A percentile compares a stretch with the other conserved stretches of the same genome.
phyloP scores from a whole-genome alignment of 352 stramenopile genomes.

The Phytophthora agathidicida region DNA sequence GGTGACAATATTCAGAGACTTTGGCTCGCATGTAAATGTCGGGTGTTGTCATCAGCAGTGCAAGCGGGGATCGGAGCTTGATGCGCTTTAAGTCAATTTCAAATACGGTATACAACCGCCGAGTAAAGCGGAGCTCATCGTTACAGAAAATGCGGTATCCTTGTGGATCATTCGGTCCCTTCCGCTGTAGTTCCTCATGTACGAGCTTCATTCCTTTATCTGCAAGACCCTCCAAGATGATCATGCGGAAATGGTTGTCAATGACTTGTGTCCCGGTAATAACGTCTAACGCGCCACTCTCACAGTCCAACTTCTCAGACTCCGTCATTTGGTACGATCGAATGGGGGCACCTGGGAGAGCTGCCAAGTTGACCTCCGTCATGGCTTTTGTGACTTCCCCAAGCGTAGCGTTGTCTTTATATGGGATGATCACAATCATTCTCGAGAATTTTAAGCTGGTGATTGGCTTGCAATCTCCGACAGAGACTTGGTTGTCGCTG shows the following conservation, averaged over 20 bases:
- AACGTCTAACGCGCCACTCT: conserved; percentile 74
- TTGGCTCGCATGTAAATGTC: conserved; percentile 93
- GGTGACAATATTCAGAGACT: conserved; percentile 82
- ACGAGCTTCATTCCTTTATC: conserved; percentile 58
- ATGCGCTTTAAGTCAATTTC: conserved; percentile 91
- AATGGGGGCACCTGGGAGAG: conserved; percentile 61
- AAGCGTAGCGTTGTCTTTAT: conserved; percentile 67
- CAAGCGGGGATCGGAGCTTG: conserved; percentile 85
- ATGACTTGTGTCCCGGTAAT: conserved; percentile 90
- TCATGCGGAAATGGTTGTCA: conserved; percentile 84
- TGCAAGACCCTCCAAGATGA: conserved; percentile 87
- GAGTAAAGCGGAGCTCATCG: conserved; percentile 68
- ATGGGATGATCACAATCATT: conserved; percentile 87
- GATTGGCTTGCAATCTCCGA: not conserved
- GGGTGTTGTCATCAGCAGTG: conserved; percentile 62
- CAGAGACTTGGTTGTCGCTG: not conserved
- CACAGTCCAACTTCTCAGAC: conserved; percentile 53
- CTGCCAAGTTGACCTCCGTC: conserved; percentile 60
- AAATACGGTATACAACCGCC: conserved; percentile 87
- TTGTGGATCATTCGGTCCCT: conserved; percentile 34
- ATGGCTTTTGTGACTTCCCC: conserved; percentile 60
- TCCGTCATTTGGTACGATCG: conserved; percentile 82
- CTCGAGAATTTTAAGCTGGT: conserved; percentile 56
- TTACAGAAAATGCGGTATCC: conserved; percentile 79
- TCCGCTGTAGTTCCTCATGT: conserved; percentile 44